These are phyloP conservation scores for Mucor velutinosus DNA, from an alignment of 371 early-diverging fungal genomes.

Conservation along the genomic window DNA sequence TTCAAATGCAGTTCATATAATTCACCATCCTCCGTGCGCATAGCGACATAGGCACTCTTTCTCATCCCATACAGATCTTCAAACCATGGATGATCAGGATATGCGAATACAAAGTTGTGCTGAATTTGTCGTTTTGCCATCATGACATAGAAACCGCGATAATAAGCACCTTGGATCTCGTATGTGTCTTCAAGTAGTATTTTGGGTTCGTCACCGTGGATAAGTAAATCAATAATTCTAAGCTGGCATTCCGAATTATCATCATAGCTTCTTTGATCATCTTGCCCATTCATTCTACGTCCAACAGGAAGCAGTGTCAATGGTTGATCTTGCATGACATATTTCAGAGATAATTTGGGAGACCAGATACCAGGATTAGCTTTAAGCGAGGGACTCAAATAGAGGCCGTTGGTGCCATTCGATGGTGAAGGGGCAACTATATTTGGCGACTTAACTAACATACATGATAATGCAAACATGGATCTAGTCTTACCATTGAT, in stretches of 20 bases:
- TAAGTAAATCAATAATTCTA: constrained; percentile 27
- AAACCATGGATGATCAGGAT: constrained; percentile 61
- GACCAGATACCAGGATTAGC: constrained; percentile 19
- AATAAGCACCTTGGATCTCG: constrained; percentile 57
- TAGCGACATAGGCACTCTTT: constrained; percentile 59
- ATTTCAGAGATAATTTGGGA: constrained; percentile 28
- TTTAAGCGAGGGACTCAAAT: not conserved
- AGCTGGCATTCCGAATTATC: constrained; percentile 22
- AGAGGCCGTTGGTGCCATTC: not conserved
- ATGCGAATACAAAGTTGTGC: constrained; percentile 67
- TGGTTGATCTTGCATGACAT: constrained; percentile 28
- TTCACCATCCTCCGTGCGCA: constrained; percentile 52
- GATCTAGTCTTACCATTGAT: constrained; percentile 5
- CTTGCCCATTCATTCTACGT: not conserved
- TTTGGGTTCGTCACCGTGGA: constrained; percentile 42
- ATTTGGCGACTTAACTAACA: not conserved
- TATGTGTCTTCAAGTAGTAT: constrained; percentile 59
- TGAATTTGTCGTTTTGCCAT: constrained; percentile 55
- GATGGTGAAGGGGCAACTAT: not conserved
- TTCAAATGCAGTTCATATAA: constrained; percentile 77
- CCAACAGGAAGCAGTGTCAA: constrained; percentile 2
- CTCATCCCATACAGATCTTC: constrained; percentile 51
- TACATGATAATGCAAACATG: not conserved
- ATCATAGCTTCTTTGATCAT: not conserved
- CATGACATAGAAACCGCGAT: constrained; percentile 65